These are phyloP conservation scores for Bretschneidera sinensis DNA, from an alignment of 345 rosid genomes.

Conservation along the genomic window DNA sequence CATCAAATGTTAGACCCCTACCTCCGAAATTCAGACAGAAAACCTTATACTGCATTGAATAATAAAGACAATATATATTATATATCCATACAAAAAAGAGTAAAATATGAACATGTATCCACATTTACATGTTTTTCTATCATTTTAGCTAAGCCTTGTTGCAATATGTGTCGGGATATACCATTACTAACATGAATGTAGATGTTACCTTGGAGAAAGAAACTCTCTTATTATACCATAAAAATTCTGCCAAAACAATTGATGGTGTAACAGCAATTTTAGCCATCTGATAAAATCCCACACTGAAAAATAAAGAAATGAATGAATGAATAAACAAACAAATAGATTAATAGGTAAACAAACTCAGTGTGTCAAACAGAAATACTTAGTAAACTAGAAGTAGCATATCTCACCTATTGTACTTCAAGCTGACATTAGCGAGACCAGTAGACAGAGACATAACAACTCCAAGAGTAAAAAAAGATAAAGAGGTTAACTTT, in stretches of 20 bases:
- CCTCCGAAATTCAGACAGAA: no score
- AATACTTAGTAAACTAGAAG: not conserved
- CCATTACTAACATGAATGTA: not conserved
- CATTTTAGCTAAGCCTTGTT: not conserved
- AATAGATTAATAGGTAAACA: not conserved
- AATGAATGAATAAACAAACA: no score
- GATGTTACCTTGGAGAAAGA: constrained; percentile 65
- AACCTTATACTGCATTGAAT: not conserved
- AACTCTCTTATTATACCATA: constrained; percentile 66
- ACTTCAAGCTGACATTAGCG: constrained; percentile 96
- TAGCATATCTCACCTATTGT: constrained; percentile 58
- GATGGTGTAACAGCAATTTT: constrained; percentile 95
- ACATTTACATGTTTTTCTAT: not conserved
- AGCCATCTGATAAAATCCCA: constrained; percentile 97
- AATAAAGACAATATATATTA: not conserved
- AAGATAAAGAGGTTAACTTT: constrained; percentile 47
- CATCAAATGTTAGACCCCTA: no score
- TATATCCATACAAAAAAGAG: not conserved
- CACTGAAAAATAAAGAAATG: constrained; percentile 34
- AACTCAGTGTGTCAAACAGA: constrained; percentile 3
- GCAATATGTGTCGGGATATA: not conserved
- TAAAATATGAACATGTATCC: not conserved
- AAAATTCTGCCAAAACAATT: constrained; percentile 82
- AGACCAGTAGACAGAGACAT: constrained; percentile 96
- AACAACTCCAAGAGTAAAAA: constrained; percentile 75